Conservation (phyloP, 148 eudicot genomes). For the Pouteria glomerata region DNA sequence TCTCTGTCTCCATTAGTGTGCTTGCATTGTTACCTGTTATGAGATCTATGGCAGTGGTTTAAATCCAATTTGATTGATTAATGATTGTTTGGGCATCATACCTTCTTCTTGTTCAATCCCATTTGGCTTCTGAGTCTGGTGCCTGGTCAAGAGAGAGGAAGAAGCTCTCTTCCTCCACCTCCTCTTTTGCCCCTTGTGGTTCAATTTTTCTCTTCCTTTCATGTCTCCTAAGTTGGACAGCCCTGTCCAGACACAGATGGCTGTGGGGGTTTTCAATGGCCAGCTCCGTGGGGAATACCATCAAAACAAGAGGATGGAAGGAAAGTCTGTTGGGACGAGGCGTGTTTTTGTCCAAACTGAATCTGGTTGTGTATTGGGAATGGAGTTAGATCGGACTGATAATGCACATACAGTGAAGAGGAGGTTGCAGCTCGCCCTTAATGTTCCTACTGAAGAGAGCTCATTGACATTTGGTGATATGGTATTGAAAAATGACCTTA, state of each 20-base stretch:
- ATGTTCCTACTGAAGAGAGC: conserved; percentile 30
- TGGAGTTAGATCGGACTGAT: conserved; percentile 30
- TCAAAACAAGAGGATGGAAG: conserved; percentile 4
- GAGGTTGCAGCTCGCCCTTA: conserved; percentile 28
- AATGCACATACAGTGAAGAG: conserved; percentile 31
- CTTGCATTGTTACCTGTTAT: too few relatives aligned
- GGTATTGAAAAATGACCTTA: conserved; percentile 30
- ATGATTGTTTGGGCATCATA: background rate
- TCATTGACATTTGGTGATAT: conserved; percentile 31
- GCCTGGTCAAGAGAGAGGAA: conserved; percentile 6
- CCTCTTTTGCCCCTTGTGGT: conserved; percentile 11
- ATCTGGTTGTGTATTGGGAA: conserved; percentile 29
- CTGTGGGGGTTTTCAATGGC: conserved; percentile 17
- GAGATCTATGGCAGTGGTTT: too few relatives aligned
- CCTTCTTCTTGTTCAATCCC: background rate
- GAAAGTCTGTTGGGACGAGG: conserved; percentile 20
- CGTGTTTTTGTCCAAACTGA: conserved; percentile 36
- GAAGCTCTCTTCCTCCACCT: conserved; percentile 9
- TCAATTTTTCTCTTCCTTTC: too few relatives aligned
- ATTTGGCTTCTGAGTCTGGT: background rate
- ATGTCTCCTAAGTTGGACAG: conserved; percentile 19
- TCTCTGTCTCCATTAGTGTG: too few relatives aligned
- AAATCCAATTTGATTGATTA: too few relatives aligned
- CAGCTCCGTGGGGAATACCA: conserved; percentile 13
- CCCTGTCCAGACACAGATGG: conserved; percentile 31